Percentiles rank a stretch among this genome's conserved stretches.
These are phyloP conservation scores for Senna siamea DNA, from an alignment of 306 rosid species.

Conservation along the genomic window DNA sequence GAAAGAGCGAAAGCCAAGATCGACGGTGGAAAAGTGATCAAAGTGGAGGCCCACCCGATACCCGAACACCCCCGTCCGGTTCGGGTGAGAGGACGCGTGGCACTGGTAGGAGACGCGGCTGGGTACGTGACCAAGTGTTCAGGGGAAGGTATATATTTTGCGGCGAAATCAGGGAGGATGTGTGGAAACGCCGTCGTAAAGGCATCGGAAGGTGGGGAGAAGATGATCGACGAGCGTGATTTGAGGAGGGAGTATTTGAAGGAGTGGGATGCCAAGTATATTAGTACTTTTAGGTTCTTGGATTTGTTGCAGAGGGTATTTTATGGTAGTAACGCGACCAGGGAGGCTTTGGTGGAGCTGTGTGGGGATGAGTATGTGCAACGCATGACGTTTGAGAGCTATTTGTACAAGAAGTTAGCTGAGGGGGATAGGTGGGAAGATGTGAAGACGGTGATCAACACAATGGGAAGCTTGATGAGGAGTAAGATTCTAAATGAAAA, in stretches of 20 bases:
- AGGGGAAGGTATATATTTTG: conserved; percentile 90
- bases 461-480: conserved; percentile 72
- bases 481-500: no score
- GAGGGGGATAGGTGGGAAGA: conserved; percentile 66
- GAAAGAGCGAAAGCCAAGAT: conserved; percentile 63
- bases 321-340: conserved; percentile 68
- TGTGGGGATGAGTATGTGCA: conserved; percentile 95
- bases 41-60: conserved; percentile 90
- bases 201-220: conserved; percentile 74
- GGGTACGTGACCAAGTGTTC: conserved; percentile 90
- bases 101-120: conserved; percentile 84
- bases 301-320: conserved; percentile 86
- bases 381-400: conserved; percentile 88
- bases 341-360: conserved; percentile 93
- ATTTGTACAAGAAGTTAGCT: conserved; percentile 76
- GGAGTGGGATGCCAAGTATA: conserved; percentile 69
- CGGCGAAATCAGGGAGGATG: conserved; percentile 78
- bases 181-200: conserved; percentile 75
- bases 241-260: conserved; percentile 80
- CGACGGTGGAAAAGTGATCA: conserved; percentile 72
- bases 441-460: conserved; percentile 60
- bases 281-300: conserved; percentile 63
- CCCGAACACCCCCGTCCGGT: conserved; percentile 86
- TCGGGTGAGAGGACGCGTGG: conserved; percentile 76
- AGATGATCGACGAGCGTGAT: conserved; percentile 66